These are phyloP conservation scores for Buddleja alternifolia DNA, from an alignment of 257 asterid genomes.

Conservation along the genomic window DNA sequence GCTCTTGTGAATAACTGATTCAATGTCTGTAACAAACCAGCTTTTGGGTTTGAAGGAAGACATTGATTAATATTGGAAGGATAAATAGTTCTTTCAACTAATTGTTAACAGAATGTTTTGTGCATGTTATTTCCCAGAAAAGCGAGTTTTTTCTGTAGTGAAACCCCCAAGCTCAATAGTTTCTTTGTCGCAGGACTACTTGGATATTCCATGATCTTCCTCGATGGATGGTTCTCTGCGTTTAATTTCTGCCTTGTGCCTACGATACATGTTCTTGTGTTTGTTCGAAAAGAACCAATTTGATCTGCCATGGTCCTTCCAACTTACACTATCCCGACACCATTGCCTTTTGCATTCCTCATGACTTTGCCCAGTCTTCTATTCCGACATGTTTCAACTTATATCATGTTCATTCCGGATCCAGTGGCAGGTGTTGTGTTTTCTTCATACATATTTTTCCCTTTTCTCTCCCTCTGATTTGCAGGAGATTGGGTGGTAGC, in stretches of 20 bases:
- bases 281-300: constrained; percentile 81
- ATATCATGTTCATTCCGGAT: constrained; percentile 85
- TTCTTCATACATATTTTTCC: constrained; percentile 47
- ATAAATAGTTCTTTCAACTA: constrained; percentile 24
- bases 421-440: constrained; percentile 97
- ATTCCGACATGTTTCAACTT: constrained; percentile 87
- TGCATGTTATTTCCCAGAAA: constrained; percentile 46
- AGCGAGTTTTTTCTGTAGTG: constrained; percentile 46
- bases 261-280: constrained; percentile 82
- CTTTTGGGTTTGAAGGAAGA: constrained; percentile 31
- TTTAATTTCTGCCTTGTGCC: constrained; percentile 92
- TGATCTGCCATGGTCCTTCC: constrained; percentile 90
- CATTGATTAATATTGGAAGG: constrained; percentile 30
- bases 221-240: constrained; percentile 90
- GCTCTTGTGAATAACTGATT: neutral
- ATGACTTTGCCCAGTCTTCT: constrained; percentile 90
- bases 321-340: constrained; percentile 80
- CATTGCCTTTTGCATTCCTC: constrained; percentile 95
- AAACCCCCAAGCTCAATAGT: constrained; percentile 81
- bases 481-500: constrained; percentile 56
- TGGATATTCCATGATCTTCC: constrained; percentile 88
- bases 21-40: neutral
- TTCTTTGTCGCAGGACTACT: constrained; percentile 99
- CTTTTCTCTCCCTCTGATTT: constrained; percentile 46
- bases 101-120: constrained; percentile 32